Conservation (phyloP, 768 basidiomycete genomes). For the Tulasnella sp. region DNA sequence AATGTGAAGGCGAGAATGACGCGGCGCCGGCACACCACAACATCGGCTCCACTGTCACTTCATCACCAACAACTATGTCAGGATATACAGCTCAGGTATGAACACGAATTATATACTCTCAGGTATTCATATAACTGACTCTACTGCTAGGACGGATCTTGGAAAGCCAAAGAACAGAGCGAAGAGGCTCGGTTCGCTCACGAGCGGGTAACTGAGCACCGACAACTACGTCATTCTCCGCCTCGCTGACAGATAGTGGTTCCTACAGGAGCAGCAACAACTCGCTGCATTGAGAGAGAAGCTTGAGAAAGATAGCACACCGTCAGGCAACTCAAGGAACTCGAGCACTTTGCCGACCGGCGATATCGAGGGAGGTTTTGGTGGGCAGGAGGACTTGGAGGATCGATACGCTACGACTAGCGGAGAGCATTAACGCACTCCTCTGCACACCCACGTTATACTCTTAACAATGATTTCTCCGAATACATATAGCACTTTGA, state of each 20-base stretch:
- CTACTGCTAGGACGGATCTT: constrained; percentile 26
- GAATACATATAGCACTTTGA: too few relatives aligned
- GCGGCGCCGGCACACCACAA: neutral
- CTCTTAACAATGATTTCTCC: neutral
- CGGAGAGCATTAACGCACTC: constrained; percentile 31
- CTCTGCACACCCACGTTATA: neutral
- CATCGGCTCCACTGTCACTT: neutral
- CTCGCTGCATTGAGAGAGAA: constrained; percentile 33
- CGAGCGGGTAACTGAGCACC: constrained; percentile 11
- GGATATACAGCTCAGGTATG: neutral
- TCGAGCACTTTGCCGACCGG: constrained; percentile 23
- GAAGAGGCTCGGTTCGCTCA: constrained; percentile 33
- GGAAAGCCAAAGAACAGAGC: constrained; percentile 34
- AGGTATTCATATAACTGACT: neutral
- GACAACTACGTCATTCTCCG: neutral
- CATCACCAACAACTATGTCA: neutral
- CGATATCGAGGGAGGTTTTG: constrained; percentile 35
- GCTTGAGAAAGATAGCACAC: constrained; percentile 1
- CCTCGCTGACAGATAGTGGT: neutral
- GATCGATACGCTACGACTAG: constrained; percentile 36
- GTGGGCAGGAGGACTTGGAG: constrained; percentile 36
- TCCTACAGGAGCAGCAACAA: constrained; percentile 29
- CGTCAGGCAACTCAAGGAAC: neutral
- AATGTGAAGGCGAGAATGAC: neutral
- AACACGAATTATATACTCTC: neutral